Evolutionary conservation across 139 green algal species (phyloP).

Genomic region (Chlorella ohadii): DNA sequence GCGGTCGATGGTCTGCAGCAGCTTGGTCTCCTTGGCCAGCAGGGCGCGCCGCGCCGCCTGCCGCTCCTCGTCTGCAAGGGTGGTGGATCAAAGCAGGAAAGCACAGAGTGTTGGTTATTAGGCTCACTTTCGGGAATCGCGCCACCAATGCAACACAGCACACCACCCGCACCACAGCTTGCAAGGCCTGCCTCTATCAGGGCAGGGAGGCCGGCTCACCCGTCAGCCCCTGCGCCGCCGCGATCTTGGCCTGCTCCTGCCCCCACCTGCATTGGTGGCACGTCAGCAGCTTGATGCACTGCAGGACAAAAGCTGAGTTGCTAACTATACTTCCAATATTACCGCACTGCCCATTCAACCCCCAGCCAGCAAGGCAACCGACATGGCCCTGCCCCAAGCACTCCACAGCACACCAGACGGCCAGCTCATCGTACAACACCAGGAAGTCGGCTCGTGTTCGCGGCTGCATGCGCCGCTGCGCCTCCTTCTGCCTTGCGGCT

Average conservation of each 20-base stretch:
- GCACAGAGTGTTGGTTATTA: too few relatives aligned
- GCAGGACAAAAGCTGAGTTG: too few relatives aligned
- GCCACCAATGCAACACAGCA: background rate
- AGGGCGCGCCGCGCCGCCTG: background rate
- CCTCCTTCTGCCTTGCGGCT: background rate
- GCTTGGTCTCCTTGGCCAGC: slow-evolving; percentile 72
- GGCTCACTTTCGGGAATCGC: background rate
- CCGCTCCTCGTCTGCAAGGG: background rate
- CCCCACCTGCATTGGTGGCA: background rate
- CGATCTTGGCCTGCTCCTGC: slow-evolving; percentile 79
- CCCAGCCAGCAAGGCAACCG: too few relatives aligned
- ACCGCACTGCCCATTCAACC: too few relatives aligned
- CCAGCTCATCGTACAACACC: slow-evolving; percentile 68
- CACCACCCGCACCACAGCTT: too few relatives aligned
- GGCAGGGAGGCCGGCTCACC: too few relatives aligned
- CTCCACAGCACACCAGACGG: too few relatives aligned
- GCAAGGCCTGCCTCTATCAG: too few relatives aligned
- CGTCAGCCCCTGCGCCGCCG: slow-evolving; percentile 31
- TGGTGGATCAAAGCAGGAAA: background rate
- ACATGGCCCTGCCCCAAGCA: too few relatives aligned
- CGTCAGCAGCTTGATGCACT: too few relatives aligned
- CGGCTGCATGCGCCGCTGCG: slow-evolving; percentile 74
- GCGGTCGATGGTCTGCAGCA: slow-evolving; percentile 78
- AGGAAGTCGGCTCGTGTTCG: slow-evolving; percentile 80
- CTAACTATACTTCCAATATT: too few relatives aligned